These are phyloP conservation scores for Erythrobasidium yunnanense DNA, from an alignment of 768 basidiomycete genomes.

Conservation along the genomic window DNA sequence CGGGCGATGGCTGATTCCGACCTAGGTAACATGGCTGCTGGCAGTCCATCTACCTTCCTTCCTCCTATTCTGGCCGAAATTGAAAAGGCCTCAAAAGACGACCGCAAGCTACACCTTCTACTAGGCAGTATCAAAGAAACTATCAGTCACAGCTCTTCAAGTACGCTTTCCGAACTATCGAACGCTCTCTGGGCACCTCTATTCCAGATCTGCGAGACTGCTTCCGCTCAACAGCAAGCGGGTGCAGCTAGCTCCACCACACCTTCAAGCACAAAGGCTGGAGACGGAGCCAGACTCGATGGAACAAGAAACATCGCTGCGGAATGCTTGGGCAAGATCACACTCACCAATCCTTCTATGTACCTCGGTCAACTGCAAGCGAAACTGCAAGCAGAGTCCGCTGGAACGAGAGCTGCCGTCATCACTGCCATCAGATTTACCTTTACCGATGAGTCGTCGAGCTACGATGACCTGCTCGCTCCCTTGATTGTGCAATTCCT, in stretches of 20 bases:
- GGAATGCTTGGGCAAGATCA: constrained; percentile 89
- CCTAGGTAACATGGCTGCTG: constrained; percentile 85
- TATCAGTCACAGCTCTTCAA: constrained; percentile 76
- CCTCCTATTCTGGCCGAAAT: constrained; percentile 67
- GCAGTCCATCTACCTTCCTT: constrained; percentile 75
- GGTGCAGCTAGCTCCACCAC: not conserved
- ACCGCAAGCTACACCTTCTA: constrained; percentile 68
- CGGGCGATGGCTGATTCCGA: not conserved
- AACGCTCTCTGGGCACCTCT: constrained; percentile 84
- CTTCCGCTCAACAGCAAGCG: constrained; percentile 37
- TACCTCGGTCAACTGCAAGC: constrained; percentile 90
- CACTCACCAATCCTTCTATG: constrained; percentile 75
- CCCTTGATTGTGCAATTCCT: constrained; percentile 79
- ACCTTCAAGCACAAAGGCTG: constrained; percentile 14
- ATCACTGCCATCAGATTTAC: constrained; percentile 75
- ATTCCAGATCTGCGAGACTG: constrained; percentile 76
- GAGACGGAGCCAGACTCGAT: constrained; percentile 17
- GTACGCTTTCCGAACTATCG: constrained; percentile 73
- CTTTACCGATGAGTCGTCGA: constrained; percentile 71
- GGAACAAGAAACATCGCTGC: constrained; percentile 65
- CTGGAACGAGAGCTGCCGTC: constrained; percentile 36
- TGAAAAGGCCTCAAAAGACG: constrained; percentile 46
- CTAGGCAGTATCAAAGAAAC: constrained; percentile 94
- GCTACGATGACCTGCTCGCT: constrained; percentile 82
- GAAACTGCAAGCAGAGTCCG: constrained; percentile 36